Base-by-base conservation (phyloP, 495 filamentous ascomycete genomes). In the Aspergillus asperescens region DNA sequence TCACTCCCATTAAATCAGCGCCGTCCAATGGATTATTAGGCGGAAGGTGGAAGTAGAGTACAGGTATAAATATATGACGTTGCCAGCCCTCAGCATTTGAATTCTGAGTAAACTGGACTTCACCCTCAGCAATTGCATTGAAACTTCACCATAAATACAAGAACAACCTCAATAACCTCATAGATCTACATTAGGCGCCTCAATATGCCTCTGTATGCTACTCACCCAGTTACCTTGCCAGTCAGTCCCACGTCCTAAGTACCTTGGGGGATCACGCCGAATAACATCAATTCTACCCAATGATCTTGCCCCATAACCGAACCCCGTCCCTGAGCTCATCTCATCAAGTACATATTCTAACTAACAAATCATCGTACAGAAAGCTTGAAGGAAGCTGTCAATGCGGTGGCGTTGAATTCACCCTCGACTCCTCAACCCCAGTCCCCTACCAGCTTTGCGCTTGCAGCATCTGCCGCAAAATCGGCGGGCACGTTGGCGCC, bases 361-460 rank as follows among this genome's bases (percentile, higher is more conserved):
- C 39, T 40, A 16, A 56, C 15, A 16, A 16, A n/a, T 34, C 51
- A 31, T 23, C 27, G 1, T 37, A 42, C 54, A 78, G 74, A 68
- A 69, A 65, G 56, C 72, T 79, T n/a, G 64, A 75, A 48, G 77
- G 78, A 55, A 77, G 71, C 59, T 80, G 76, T 62, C 77, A 80
- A 58, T 79, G 77, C 53, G 77, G 77, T 42, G 62, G 65, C 39
- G 63, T 81, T 29, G 66, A 77, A 66, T 81, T 81, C 58, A 69
- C 64, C 8, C 63, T 80, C 20, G 57, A 77, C 34, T 80, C 77
- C 0, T 63, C 70, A 19, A 79, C 79, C 0, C 77, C 78, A 4
- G 76, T 80, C 0, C 79, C 77, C 2, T 82, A 77, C 52, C 76
- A 81, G 56, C 69, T 79, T 41, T 81, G 78, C 50, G 75, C 75